These are phyloP conservation scores for Populus nigra DNA, from an alignment of 345 rosid genomes.

Conservation along the genomic window DNA sequence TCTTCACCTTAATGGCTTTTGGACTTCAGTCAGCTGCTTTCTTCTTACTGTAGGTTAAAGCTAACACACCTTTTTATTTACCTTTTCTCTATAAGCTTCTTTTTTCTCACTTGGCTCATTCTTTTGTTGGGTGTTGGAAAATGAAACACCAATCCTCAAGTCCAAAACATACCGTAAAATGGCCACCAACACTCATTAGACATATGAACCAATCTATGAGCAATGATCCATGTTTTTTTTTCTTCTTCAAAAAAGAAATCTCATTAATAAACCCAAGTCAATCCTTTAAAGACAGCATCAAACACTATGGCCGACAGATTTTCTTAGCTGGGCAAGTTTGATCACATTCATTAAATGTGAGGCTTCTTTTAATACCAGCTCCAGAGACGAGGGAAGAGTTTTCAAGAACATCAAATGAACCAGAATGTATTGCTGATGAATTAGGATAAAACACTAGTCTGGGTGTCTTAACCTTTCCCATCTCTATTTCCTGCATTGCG, in stretches of 20 bases:
- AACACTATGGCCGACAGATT: slow-evolving; percentile 32
- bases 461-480: slow-evolving; percentile 49
- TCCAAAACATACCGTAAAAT: slow-evolving; percentile 23
- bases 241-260: slow-evolving; percentile 1
- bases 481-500: slow-evolving; percentile 53
- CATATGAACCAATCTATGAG: slow-evolving; percentile 19
- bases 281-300: background rate
- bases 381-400: slow-evolving; percentile 32
- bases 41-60: slow-evolving; percentile 24
- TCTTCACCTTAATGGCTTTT: slow-evolving; percentile 7
- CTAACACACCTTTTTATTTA: slow-evolving; percentile 26
- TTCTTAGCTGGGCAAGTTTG: slow-evolving; percentile 41
- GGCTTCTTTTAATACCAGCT: slow-evolving; percentile 54
- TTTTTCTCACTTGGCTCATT: slow-evolving; percentile 15
- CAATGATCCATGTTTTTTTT: slow-evolving; percentile 9
- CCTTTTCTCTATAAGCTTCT: slow-evolving; percentile 22
- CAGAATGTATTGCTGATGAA: slow-evolving; percentile 24
- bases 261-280: slow-evolving; percentile 26
- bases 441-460: slow-evolving; percentile 16
- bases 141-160: slow-evolving; percentile 29
- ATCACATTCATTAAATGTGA: slow-evolving; percentile 48
- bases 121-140: slow-evolving; percentile 24
- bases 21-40: slow-evolving; percentile 20
- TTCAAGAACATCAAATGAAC: slow-evolving; percentile 20
- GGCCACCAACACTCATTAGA: slow-evolving; percentile 24